Base-by-base conservation (phyloP, 1,139 yeast genomes). In the Lodderomyces elongisporus region DNA sequence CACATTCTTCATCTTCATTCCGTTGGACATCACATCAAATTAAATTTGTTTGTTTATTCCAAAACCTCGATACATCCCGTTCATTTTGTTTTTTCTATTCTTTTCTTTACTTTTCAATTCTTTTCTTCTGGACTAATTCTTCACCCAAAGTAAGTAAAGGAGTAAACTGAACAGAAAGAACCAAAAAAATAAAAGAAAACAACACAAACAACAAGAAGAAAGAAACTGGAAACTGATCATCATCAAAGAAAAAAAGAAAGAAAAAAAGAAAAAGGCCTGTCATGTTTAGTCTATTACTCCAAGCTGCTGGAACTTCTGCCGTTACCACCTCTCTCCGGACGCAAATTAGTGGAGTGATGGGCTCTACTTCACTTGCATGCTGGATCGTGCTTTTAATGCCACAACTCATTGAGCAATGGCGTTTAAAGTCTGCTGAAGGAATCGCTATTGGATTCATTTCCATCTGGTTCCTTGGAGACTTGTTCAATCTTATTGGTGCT, bases 351-450 rank as follows among this genome's bases (percentile, higher is more conserved):
- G 84, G 84, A 3, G 62, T 80, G 10, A 71, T 79, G 56, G 89
- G 89, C 2, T 79, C 85, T 8, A 74, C 77, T 1, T 74, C 80
- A 13, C 62, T 77, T 31, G 78, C 89, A 2, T 81, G 89, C 52
- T 85, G 91, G 91, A 74, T 85, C 17, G 89, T 84, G n/a, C 60
- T 84, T 31, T 67, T 83, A 40, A 62, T 83, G 48, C 94, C 94
- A 2, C 95, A 85, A 56, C 68, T 84, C 30, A 72, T 84, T 25
- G 94, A 84, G 53, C 93, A 84, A 56, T 84, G 89, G 89, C 61
- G 83, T 39, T 60, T 78, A 34, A 79, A 82, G 51, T 74, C 85
- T 16, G 85, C 88, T 4, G 91, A 83, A 25, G 94, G 94, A 4
- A 77, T 84, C 15, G 79, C 93, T 22, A 69, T 81, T 25, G 74